These are phyloP conservation scores for Pythium graminicola DNA, from an alignment of 352 stramenopile genomes.

Conservation along the genomic window DNA sequence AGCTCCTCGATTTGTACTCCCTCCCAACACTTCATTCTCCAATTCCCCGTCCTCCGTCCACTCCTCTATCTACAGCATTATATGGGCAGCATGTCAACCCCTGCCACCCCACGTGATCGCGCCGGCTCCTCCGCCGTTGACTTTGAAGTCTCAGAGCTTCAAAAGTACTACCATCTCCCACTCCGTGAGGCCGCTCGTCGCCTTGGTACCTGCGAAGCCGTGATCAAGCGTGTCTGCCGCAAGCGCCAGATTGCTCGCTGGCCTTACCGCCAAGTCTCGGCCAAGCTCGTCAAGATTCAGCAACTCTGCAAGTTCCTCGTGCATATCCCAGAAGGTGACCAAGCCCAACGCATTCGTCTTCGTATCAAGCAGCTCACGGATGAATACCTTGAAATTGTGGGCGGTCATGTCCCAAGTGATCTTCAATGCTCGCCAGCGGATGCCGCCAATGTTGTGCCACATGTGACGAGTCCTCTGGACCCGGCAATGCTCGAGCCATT, in stretches of 20 bases:
- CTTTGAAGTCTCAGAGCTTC: conserved; percentile 74
- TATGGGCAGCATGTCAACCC: not conserved
- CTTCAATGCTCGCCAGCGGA: conserved; percentile 54
- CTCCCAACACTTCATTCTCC: conserved; percentile 18
- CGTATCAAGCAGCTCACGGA: conserved; percentile 77
- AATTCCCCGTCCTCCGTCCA: conserved; percentile 17
- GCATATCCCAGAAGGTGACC: conserved; percentile 61
- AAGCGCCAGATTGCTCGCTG: conserved; percentile 75
- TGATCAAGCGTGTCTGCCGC: conserved; percentile 78
- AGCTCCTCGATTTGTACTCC: not conserved
- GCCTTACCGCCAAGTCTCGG: conserved; percentile 80
- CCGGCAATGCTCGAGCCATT: conserved; percentile 37
- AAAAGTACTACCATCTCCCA: conserved; percentile 83
- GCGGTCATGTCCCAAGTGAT: conserved; percentile 64
- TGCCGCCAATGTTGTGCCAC: conserved; percentile 40
- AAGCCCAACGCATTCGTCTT: conserved; percentile 63
- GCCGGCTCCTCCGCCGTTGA: conserved; percentile 47
- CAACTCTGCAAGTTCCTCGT: conserved; percentile 83
- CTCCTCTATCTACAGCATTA: too few species aligned
- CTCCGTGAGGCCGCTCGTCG: conserved; percentile 65
- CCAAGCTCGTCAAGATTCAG: conserved; percentile 83
- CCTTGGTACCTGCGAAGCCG: conserved; percentile 70
- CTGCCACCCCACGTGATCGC: conserved; percentile 19
- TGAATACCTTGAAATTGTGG: conserved; percentile 73
- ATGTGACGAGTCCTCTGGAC: conserved; percentile 42